Base-by-base conservation (phyloP, 441 rosid genomes). In the Euphorbia celastroides region DNA sequence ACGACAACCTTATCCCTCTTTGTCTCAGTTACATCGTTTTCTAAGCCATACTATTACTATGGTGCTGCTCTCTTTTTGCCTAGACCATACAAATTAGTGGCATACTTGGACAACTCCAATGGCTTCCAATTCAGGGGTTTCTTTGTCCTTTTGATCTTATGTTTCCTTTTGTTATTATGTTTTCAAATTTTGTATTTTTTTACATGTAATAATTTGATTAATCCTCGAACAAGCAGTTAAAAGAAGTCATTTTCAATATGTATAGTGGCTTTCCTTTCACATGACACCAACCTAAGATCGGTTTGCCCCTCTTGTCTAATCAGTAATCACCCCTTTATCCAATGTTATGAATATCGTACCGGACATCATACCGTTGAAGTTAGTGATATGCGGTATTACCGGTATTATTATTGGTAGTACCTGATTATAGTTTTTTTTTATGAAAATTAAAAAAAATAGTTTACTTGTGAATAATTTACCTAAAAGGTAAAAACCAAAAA, bases 81-180 rank as follows among this genome's bases (percentile, higher is more conserved):
- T 72, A 62, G 74, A 68, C 74, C 78, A 72, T 62, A 56, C 67
- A 57, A 2, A 8, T 57, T 17, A 68, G 61, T 69, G 78, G 81
- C 70, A 52, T 56, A 26, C 51, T 52, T 68, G 67, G 62, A 64
- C 44, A 60, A 32, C 46, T 63, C 59, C 64, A 55, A 64, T 57
- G 54, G 74, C 67, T 61, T 65, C 60, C 60, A 65, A 41, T 65
- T 61, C 62, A 23, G 55, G 51, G 62, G 57, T 27, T 74, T 74
- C n/a, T 59, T 57, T 34, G 4, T 25, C 26, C 60, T 52, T 64
- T 50, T 34, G 16, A 57, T 41, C 42, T 42, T 55, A 60, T 61
- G 30, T 32, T 20, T 25, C 52, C 46, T 28, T 62, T 57, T 26
- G 27, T 54, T 19, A 42, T 25, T 57, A 25, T 46, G 70, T 56